Evolutionary conservation across 2,329 filamentous ascomycete species (phyloP).

Genomic region (Tolypocladium cylindrosporum): DNA sequence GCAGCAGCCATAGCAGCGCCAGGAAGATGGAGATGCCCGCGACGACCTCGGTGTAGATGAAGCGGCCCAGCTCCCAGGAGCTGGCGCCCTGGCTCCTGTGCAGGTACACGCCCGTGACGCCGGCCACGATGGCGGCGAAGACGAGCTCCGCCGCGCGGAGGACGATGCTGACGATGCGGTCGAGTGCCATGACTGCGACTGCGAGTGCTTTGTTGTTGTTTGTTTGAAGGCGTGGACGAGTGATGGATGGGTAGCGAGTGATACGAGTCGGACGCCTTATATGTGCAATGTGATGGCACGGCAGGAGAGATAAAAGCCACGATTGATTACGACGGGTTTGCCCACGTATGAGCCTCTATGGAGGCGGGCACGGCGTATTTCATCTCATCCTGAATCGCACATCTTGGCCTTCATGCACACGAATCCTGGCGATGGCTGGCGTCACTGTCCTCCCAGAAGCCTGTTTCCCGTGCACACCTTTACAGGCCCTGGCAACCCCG

Average conservation of each 20-base stretch:
- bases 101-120: constrained; percentile 58
- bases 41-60: constrained; percentile 67
- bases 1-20: constrained; percentile 62
- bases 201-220: not conserved
- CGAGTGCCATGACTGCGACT: constrained; percentile 23
- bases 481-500: not conserved
- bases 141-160: constrained; percentile 43
- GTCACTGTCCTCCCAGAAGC: not conserved
- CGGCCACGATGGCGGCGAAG: constrained; percentile 63
- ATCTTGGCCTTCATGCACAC: not conserved
- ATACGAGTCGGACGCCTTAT: not conserved
- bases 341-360: not conserved
- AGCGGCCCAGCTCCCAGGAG: constrained; percentile 47
- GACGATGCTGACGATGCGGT: constrained; percentile 27
- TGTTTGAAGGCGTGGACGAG: not conserved
- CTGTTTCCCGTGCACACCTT: not conserved
- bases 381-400: not conserved
- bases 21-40: constrained; percentile 59
- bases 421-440: not conserved
- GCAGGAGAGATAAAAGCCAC: not conserved
- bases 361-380: not conserved
- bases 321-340: not conserved
- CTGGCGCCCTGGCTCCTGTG: constrained; percentile 32
- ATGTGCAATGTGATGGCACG: not conserved
- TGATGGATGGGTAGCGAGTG: not conserved